phyloP scores from a whole-genome alignment of 805 yeast species.

The Nakazawaea siamensis region DNA sequence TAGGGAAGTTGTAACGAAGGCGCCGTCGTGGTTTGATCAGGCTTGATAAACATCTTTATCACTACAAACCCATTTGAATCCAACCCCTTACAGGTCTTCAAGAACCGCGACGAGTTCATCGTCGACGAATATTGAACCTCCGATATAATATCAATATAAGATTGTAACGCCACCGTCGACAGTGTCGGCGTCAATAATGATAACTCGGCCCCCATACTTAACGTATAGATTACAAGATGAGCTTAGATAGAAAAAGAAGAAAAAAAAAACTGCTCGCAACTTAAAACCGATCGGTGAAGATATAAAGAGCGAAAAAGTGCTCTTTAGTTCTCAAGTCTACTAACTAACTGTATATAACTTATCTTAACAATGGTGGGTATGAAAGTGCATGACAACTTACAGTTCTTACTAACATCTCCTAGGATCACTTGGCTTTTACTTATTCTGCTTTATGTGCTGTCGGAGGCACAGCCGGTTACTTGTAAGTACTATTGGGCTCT shows the following conservation, averaged over 20 bases:
- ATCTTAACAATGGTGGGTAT: background rate
- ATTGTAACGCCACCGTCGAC: constrained; percentile 84
- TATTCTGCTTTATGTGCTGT: constrained; percentile 58
- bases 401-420: background rate
- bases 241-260: no score
- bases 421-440: constrained; percentile 76
- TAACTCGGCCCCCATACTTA: constrained; percentile 83
- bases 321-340: no score
- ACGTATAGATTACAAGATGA: no score
- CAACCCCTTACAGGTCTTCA: constrained; percentile 77
- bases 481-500: constrained; percentile 22
- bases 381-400: background rate
- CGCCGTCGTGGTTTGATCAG: constrained; percentile 29
- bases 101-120: constrained; percentile 72
- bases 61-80: constrained; percentile 67
- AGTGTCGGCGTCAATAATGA: constrained; percentile 86
- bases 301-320: no score
- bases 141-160: constrained; percentile 76
- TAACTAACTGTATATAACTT: no score
- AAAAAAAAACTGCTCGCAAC: no score
- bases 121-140: constrained; percentile 69
- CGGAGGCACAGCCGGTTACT: constrained; percentile 67
- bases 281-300: no score
- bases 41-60: constrained; percentile 79
- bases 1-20: constrained; percentile 19